These are phyloP conservation scores for Saturnispora sanitii DNA, from an alignment of 805 yeast species.

Conservation along the genomic window DNA sequence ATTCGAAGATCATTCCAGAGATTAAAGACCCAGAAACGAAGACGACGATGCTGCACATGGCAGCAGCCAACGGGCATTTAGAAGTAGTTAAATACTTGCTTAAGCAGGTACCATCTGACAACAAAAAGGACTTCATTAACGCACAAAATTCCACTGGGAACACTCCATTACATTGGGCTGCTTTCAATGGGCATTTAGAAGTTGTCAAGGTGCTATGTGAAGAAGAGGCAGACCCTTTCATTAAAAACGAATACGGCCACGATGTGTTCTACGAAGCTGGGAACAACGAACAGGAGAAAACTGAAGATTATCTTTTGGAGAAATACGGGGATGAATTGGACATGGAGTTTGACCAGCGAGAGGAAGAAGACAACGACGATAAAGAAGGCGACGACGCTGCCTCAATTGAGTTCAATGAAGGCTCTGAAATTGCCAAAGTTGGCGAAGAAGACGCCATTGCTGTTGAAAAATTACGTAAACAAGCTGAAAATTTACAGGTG, in stretches of 20 bases:
- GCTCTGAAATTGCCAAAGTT: constrained; percentile 41
- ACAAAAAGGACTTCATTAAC: constrained; percentile 38
- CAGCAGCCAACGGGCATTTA: constrained; percentile 86
- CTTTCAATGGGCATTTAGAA: constrained; percentile 73
- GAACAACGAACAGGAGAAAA: constrained; percentile 59
- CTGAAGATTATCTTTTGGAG: constrained; percentile 67
- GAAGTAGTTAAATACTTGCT: constrained; percentile 57
- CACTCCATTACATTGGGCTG: constrained; percentile 95
- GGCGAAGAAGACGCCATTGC: constrained; percentile 37
- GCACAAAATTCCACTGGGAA: constrained; percentile 72
- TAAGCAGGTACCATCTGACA: constrained; percentile 30
- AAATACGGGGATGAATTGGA: constrained; percentile 57
- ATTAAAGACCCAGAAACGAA: constrained; percentile 56
- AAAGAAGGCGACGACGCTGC: constrained; percentile 29
- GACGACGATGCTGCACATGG: constrained; percentile 86
- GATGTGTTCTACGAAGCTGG: constrained; percentile 90
- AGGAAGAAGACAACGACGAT: constrained; percentile 27
- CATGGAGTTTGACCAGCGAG: constrained; percentile 35
- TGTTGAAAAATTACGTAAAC: constrained; percentile 24
- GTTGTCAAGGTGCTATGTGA: constrained; percentile 65
- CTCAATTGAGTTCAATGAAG: constrained; percentile 30
- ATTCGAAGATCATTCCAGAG: constrained; percentile 31
- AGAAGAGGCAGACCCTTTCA: constrained; percentile 71
- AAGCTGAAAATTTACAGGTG: constrained; percentile 23
- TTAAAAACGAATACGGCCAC: constrained; percentile 64